Base-by-base conservation (phyloP, 2,329 filamentous ascomycete species). In the Fragosphaeria purpurea region DNA sequence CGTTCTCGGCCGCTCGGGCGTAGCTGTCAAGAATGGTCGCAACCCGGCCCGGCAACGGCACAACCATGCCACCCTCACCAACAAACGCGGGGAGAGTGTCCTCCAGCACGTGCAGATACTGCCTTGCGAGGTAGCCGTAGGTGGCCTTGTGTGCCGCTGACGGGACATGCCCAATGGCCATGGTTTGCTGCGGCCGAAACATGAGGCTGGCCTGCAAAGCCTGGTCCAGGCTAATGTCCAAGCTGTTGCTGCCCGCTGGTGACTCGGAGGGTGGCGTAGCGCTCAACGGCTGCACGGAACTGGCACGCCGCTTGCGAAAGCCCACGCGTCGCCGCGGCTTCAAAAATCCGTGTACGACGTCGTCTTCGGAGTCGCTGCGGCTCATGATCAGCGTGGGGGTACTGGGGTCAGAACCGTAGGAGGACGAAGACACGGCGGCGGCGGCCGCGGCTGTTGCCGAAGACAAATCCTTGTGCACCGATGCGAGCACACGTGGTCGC, bases 281-380 rank as follows among this genome's bases (percentile, higher is more conserved):
- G 63, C 75, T 81, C 45, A 79, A 53, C 0, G 65, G 60, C 46
- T 67, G 66, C 1, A 61, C 63, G 9, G 73, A 67, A 46, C 74
- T 70, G 41, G 65, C 65, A 55, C 71, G 66, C 22, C 75, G 56
- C 53, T 71, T 65, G 41, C 65, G 12, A 22, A 22, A 22, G 55
- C 59, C 39, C 64, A 67, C 46, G 65, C 67, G 51, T 65, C 59
- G 55, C 70, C 7, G 75, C 67, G 1, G 55, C 31, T 75, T 75
- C 3, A 83, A 63, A 58, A 84, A 83, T 53, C 71, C 80, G 4
- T 75, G 76, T 6, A 82, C 68, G 0, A 77, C 76, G 47, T 84
- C 80, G 55, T 83, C 80, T 58, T 84, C 80, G 0, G 80, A 84
- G 56, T 83, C 80, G 56, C 79, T 83, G 44, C 74, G 73, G 57